Evolutionary conservation across 116 monocot genomes (phyloP).

Genomic region (Phalaenopsis hybrid): DNA sequence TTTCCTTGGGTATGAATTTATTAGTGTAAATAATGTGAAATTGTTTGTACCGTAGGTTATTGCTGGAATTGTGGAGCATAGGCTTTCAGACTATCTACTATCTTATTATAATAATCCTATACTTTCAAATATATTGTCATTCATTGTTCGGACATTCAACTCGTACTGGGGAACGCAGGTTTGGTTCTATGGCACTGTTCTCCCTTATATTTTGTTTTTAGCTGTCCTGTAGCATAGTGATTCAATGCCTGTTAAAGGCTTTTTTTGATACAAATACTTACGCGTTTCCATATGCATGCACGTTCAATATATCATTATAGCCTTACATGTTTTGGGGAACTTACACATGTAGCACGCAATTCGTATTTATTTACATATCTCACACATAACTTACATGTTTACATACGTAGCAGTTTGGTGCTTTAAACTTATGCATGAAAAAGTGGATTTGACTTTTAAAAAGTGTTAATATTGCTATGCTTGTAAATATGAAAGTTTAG

Average conservation of each 20-base stretch:
- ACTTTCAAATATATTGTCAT: slow-evolving; percentile 66
- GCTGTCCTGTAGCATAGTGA: neutral
- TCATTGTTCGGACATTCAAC: slow-evolving; percentile 81
- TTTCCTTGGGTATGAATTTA: neutral
- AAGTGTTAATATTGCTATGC: no score
- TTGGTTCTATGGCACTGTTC: slow-evolving; percentile 3
- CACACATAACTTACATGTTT: no score
- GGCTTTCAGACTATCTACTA: slow-evolving; percentile 64
- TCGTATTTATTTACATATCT: no score
- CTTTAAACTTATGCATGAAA: no score
- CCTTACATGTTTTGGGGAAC: neutral
- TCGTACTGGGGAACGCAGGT: slow-evolving; percentile 99
- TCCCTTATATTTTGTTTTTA: slow-evolving; percentile 7
- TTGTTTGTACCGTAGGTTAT: slow-evolving; percentile 47
- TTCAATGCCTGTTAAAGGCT: neutral
- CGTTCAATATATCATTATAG: neutral
- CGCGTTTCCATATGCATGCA: neutral
- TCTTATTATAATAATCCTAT: slow-evolving; percentile 53
- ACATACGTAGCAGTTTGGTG: no score
- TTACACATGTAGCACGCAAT: no score
- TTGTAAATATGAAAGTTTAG: no score
- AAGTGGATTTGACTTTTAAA: no score
- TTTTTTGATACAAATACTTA: neutral
- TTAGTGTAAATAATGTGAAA: neutral
- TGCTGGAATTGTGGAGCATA: slow-evolving; percentile 85